Evolutionary conservation across 2,329 filamentous ascomycete species (phyloP).

Genomic region (Fusarium austroafricanum): DNA sequence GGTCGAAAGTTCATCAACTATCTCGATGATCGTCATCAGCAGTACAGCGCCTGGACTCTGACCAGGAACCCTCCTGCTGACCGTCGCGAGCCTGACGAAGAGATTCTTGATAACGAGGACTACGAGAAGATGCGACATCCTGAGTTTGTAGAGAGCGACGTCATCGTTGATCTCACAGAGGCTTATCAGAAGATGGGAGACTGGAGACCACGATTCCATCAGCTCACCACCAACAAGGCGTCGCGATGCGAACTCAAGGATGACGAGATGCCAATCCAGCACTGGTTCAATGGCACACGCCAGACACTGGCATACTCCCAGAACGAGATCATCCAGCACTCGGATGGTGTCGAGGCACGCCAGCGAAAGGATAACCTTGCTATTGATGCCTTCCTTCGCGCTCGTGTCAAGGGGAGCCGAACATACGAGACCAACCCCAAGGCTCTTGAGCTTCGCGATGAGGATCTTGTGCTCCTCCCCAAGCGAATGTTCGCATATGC

Average conservation of each 20-base stretch:
- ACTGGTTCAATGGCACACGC: constrained; percentile 51
- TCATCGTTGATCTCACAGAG: constrained; percentile 57
- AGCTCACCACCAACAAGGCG: constrained; percentile 48
- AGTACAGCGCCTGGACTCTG: constrained; percentile 57
- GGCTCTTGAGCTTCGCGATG: constrained; percentile 43
- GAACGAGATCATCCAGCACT: constrained; percentile 52
- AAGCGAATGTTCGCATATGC: constrained; percentile 57
- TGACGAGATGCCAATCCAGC: constrained; percentile 53
- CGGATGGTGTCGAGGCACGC: constrained; percentile 51
- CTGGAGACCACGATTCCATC: constrained; percentile 52
- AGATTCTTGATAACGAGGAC: constrained; percentile 48
- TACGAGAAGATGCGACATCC: constrained; percentile 53
- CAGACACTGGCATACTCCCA: constrained; percentile 50
- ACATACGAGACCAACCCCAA: constrained; percentile 51
- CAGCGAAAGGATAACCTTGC: constrained; percentile 54
- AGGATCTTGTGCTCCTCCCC: constrained; percentile 52
- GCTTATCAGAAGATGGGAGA: constrained; percentile 54
- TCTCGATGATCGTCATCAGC: constrained; percentile 52
- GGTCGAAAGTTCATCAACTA: constrained; percentile 51
- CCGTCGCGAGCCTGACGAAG: constrained; percentile 45
- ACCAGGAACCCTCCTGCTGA: constrained; percentile 52
- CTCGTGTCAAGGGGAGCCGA: constrained; percentile 51
- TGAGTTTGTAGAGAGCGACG: constrained; percentile 56
- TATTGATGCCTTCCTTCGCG: constrained; percentile 51
- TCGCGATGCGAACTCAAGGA: constrained; percentile 48